A percentile compares a stretch with the other conserved stretches of the same genome.
Conservation (phyloP, 768 basidiomycete species). For the Suillus alpinus region DNA sequence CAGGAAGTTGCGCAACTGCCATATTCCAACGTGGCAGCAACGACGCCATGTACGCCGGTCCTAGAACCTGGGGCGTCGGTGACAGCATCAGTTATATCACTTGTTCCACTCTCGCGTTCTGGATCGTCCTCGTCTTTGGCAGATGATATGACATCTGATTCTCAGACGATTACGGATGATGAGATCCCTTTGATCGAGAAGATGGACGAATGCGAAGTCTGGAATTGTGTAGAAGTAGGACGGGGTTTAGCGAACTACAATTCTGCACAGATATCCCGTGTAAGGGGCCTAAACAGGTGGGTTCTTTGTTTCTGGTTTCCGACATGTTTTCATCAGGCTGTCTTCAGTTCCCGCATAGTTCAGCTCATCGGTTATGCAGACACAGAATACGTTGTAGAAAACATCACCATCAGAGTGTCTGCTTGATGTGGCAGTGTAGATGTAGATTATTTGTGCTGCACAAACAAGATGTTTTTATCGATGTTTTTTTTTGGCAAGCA, state of each 20-base stretch:
- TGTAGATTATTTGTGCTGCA: conserved; percentile 8
- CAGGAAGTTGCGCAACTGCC: conserved; percentile 28
- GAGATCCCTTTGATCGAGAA: conserved; percentile 26
- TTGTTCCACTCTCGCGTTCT: conserved; percentile 43
- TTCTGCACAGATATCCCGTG: conserved; percentile 81
- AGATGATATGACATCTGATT: conserved; percentile 24
- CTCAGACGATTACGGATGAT: conserved; percentile 29
- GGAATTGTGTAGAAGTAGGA: conserved; percentile 87
- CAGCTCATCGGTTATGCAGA: conserved; percentile 90
- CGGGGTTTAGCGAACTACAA: conserved; percentile 96
- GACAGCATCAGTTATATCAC: conserved; percentile 44
- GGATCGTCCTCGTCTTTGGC: conserved; percentile 32
- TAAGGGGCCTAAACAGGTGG: conserved; percentile 91
- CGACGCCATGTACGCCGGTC: conserved; percentile 42
- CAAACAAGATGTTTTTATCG: conserved; percentile 11
- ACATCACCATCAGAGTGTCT: conserved; percentile 75
- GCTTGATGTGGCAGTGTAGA: conserved; percentile 45
- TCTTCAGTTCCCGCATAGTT: conserved; percentile 69
- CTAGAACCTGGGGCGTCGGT: conserved; percentile 40
- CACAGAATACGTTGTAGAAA: conserved; percentile 96
- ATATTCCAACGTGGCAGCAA: conserved; percentile 41
- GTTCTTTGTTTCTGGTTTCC: conserved; percentile 17
- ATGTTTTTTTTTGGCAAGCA: conserved; percentile 8
- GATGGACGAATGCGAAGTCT: conserved; percentile 45
- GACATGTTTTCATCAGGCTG: conserved; percentile 6